Percentiles rank a stretch among this genome's conserved stretches.
Evolutionary conservation across 129 eudicot species (phyloP).

Genomic region (Lonicera japonica): DNA sequence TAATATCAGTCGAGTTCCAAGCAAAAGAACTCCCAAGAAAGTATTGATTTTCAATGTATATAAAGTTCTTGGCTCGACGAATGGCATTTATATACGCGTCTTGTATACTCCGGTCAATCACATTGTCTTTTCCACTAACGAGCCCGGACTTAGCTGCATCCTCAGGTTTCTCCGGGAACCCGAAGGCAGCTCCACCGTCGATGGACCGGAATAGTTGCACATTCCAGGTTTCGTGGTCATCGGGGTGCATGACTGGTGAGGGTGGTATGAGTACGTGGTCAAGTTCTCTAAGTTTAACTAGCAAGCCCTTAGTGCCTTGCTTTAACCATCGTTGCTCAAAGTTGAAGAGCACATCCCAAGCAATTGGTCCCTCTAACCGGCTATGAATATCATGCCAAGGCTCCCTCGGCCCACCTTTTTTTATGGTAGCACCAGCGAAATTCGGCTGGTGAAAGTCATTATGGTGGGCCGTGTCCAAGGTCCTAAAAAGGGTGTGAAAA

Average conservation of each 20-base stretch:
- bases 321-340: slow-evolving; percentile 87
- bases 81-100: slow-evolving; percentile 78
- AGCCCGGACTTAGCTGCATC: slow-evolving; percentile 66
- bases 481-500: slow-evolving; percentile 59
- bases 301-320: slow-evolving; percentile 56
- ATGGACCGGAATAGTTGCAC: slow-evolving; percentile 77
- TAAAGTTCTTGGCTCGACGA: slow-evolving; percentile 70
- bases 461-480: slow-evolving; percentile 56
- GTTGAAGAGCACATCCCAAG: slow-evolving; percentile 78
- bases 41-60: slow-evolving; percentile 82
- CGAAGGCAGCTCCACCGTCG: slow-evolving; percentile 89
- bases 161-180: slow-evolving; percentile 72
- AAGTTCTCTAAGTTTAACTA: slow-evolving; percentile 43
- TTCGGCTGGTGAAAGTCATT: slow-evolving; percentile 85
- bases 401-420: slow-evolving; percentile 85
- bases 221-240: slow-evolving; percentile 71
- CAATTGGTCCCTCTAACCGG: slow-evolving; percentile 63
- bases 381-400: slow-evolving; percentile 94
- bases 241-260: slow-evolving; percentile 43
- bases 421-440: slow-evolving; percentile 37
- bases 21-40: slow-evolving; percentile 77
- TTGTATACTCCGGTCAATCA: slow-evolving; percentile 73
- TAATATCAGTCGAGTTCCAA: slow-evolving; percentile 62
- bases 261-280: slow-evolving; percentile 49
- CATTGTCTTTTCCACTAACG: slow-evolving; percentile 72